phyloP scores from a whole-genome alignment of 2,329 filamentous ascomycete genomes.

The Penicillium oxalicum region DNA sequence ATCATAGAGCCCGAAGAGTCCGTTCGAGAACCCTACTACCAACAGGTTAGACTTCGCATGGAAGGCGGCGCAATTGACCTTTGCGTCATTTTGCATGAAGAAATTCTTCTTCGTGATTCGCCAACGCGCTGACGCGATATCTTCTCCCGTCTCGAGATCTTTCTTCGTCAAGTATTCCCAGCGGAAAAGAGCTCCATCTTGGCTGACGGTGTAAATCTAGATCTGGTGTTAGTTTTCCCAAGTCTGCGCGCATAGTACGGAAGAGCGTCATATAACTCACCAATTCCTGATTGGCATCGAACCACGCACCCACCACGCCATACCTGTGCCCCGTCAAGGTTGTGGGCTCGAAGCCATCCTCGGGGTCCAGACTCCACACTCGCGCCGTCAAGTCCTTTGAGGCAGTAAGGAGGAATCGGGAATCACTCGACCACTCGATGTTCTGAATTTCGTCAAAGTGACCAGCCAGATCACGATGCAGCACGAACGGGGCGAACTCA shows the following conservation, averaged over 20 bases:
- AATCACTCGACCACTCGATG: slow-evolving; percentile 95
- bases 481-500: slow-evolving; percentile 91
- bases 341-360: slow-evolving; percentile 84
- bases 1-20: slow-evolving; percentile 89
- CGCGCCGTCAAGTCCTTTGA: slow-evolving; percentile 88
- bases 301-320: slow-evolving; percentile 89
- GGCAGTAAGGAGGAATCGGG: slow-evolving; percentile 85
- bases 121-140: slow-evolving; percentile 71
- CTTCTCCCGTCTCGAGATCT: slow-evolving; percentile 55
- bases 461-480: slow-evolving; percentile 76
- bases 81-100: slow-evolving; percentile 85
- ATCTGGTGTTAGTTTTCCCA: slow-evolving; percentile 10
- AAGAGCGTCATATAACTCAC: slow-evolving; percentile 25
- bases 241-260: not conserved
- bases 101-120: slow-evolving; percentile 86
- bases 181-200: slow-evolving; percentile 91
- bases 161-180: slow-evolving; percentile 74
- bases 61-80: slow-evolving; percentile 83
- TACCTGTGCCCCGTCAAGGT: slow-evolving; percentile 87
- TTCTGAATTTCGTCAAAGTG: slow-evolving; percentile 83
- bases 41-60: slow-evolving; percentile 82
- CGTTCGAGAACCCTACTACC: slow-evolving; percentile 94
- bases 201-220: slow-evolving; percentile 85
- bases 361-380: slow-evolving; percentile 87
- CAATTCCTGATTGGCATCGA: slow-evolving; percentile 86